Percentiles rank a stretch among this genome's conserved stretches.
phyloP scores from a whole-genome alignment of 768 basidiomycete species.

The Pisolithus sp. region DNA sequence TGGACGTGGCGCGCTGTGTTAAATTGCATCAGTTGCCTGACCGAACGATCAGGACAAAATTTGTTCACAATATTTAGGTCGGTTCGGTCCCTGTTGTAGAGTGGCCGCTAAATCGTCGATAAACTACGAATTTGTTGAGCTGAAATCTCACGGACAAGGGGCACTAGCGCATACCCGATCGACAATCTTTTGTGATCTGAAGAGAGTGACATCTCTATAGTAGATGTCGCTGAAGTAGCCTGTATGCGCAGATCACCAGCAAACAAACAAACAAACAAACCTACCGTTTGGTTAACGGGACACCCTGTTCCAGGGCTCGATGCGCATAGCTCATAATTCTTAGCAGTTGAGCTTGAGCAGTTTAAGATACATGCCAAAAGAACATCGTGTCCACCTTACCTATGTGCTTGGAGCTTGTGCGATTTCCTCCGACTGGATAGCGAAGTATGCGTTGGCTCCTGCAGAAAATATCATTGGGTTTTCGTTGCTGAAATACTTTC shows the following conservation, averaged over 20 bases:
- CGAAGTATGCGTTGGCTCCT: slow-evolving; percentile 19
- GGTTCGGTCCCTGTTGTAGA: slow-evolving; percentile 58
- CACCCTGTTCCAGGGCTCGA: slow-evolving; percentile 48
- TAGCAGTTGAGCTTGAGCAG: slow-evolving; percentile 56
- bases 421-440: slow-evolving; percentile 33
- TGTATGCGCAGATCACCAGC: slow-evolving; percentile 6
- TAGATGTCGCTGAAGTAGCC: slow-evolving; percentile 65
- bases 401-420: slow-evolving; percentile 34
- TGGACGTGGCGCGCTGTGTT: slow-evolving; percentile 75
- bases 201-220: slow-evolving; percentile 78
- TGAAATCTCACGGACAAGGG: neutral
- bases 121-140: slow-evolving; percentile 42
- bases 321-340: slow-evolving; percentile 63
- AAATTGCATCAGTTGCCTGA: slow-evolving; percentile 5
- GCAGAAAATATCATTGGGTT: slow-evolving; percentile 5
- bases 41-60: neutral
- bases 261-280: neutral
- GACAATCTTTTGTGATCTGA: slow-evolving; percentile 70
- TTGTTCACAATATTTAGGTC: slow-evolving; percentile 69
- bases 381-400: slow-evolving; percentile 24
- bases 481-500: slow-evolving; percentile 2
- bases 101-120: slow-evolving; percentile 89
- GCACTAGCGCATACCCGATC: slow-evolving; percentile 51
- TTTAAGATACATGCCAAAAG: neutral
- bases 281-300: slow-evolving; percentile 63